Evolutionary conservation across 2,329 filamentous ascomycete species (phyloP), one percentile per base, ranked within the genome.

Genomic region (Penicillium corylophilum): DNA sequence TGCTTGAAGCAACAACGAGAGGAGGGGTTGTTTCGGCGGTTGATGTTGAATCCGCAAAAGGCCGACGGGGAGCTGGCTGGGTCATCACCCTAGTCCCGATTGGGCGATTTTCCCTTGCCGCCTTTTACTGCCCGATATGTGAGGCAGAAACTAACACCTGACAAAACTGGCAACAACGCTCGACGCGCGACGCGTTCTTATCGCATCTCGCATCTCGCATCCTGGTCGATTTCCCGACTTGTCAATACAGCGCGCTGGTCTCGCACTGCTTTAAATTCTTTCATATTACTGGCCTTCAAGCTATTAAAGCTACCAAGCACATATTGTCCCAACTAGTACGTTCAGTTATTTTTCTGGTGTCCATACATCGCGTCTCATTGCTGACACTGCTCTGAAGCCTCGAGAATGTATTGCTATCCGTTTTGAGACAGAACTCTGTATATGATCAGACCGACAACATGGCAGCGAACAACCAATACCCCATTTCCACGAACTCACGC

Each of bases 401-500:
- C 50, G 44, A 56, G 61, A 55, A 70, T 69, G 64, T 56, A 57
- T 59, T 44, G 40, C 58, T 57, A 59, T 46, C 57, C 49, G 44
- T 46, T 56, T 57, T 57, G 47, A 60, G 44, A 49, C 47, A 35
- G 46, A 31, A 43, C 45, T 49, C 53, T 56, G 56, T 48, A 50
- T 44, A 54, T 41, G 44, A 46, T 51, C 50, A 49, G 53, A 63
- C 53, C 50, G 48, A 57, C 48, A 44, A 46, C 49, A 65, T 70
- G 62, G 56, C 67, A 41, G 55, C 56, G 44, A 63, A 57, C 31
- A 57, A 59, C 16, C 46, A 63, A 23, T 61, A 63, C 36, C 63
- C 77, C 48, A 75, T 81, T 7, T 82, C 79, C 10, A 73, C 75
- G 4, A 74, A 79, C 56, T 79, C 80, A 3, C 79, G 77, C 51